These are phyloP conservation scores for Fusarium compactum DNA, from an alignment of 2,329 filamentous ascomycete species.

Conservation along the genomic window DNA sequence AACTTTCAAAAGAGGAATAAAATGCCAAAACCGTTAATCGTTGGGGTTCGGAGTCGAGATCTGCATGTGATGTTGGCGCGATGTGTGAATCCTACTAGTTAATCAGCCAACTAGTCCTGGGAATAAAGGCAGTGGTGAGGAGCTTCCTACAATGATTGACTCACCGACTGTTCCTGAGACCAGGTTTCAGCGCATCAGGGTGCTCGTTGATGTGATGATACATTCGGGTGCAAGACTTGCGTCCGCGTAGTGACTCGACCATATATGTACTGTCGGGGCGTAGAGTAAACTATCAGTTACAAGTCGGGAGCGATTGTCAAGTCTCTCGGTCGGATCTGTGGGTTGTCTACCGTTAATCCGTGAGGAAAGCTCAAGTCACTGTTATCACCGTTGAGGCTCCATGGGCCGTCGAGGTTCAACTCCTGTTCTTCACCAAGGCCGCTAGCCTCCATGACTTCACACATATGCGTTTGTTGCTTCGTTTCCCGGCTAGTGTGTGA, in stretches of 20 bases:
- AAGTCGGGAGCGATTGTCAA: not conserved
- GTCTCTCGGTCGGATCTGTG: slow-evolving; percentile 39
- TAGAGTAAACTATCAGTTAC: not conserved
- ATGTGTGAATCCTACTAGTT: not conserved
- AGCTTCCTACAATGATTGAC: not conserved
- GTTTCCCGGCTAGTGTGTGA: slow-evolving; percentile 34
- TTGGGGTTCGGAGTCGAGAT: not conserved
- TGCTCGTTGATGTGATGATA: not conserved
- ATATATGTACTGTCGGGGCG: not conserved
- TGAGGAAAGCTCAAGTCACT: slow-evolving; percentile 42
- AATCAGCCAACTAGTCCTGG: not conserved
- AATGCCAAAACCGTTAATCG: slow-evolving; percentile 19
- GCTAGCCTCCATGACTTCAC: slow-evolving; percentile 42
- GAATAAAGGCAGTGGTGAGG: not conserved
- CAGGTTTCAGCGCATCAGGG: not conserved
- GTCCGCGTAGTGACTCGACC: not conserved
- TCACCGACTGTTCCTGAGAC: not conserved
- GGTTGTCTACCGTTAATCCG: slow-evolving; percentile 42
- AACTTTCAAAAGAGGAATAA: slow-evolving; percentile 14
- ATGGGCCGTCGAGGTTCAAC: slow-evolving; percentile 38
- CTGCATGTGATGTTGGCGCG: not conserved
- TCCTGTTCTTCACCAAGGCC: slow-evolving; percentile 45
- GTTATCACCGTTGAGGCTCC: slow-evolving; percentile 43
- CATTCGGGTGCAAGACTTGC: not conserved
- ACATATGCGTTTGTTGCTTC: slow-evolving; percentile 45